Evolutionary conservation across 169 alveolate species (phyloP).

Genomic region (Eimeria tenella): DNA sequence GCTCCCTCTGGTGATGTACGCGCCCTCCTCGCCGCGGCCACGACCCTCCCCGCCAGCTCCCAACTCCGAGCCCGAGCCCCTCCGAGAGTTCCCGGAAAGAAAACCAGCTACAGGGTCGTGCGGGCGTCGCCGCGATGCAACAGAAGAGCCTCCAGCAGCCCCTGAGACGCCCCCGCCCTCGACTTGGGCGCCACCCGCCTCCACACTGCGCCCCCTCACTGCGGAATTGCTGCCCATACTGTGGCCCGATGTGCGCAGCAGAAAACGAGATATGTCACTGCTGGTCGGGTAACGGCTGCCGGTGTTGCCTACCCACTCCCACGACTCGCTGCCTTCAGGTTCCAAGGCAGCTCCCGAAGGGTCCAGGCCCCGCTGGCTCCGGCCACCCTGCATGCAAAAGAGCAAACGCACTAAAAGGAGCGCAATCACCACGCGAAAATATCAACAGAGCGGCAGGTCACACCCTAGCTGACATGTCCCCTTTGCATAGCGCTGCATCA

Average conservation of each 20-base stretch:
- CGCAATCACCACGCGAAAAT: too few relatives aligned
- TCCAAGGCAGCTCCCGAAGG: not conserved
- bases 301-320: constrained; percentile 12
- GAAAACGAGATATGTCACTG: constrained; percentile 55
- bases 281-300: constrained; percentile 65
- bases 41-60: constrained; percentile 8
- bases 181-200: not conserved
- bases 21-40: not conserved
- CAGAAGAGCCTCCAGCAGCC: constrained; percentile 6
- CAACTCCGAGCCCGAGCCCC: constrained; percentile 25
- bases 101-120: constrained; percentile 5
- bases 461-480: too few relatives aligned
- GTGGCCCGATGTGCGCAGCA: constrained; percentile 50
- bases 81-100: constrained; percentile 18
- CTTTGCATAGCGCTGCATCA: too few relatives aligned
- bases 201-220: not conserved
- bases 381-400: not conserved
- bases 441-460: too few relatives aligned
- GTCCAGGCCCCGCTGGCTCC: constrained; percentile 23
- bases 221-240: not conserved
- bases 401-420: too few relatives aligned
- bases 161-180: not conserved
- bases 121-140: constrained; percentile 27
- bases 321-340: constrained; percentile 9
- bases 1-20: constrained; percentile 5